phyloP scores from a whole-genome alignment of 441 rosid species.

The Erysimum cheiri region DNA sequence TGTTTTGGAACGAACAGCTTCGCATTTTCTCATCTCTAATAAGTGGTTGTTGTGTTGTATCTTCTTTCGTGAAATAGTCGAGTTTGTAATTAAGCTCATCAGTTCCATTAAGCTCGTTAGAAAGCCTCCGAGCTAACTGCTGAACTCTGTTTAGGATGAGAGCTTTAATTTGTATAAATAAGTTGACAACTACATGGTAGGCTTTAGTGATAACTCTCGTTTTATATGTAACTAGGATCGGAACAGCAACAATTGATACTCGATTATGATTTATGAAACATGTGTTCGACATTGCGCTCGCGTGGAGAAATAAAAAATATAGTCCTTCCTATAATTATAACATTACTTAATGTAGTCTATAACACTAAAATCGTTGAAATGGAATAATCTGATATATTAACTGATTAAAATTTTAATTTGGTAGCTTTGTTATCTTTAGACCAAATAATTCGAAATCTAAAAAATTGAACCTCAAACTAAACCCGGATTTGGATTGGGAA shows the following conservation, averaged over 20 bases:
- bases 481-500: neutral
- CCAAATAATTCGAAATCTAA: neutral
- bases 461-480: neutral
- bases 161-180: neutral
- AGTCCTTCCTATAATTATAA: too few species aligned
- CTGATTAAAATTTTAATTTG: neutral
- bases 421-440: neutral
- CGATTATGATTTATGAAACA: neutral
- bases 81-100: constrained; percentile 1
- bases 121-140: too few species aligned
- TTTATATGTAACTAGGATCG: too few species aligned
- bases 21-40: neutral
- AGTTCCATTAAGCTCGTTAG: neutral
- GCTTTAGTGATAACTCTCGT: neutral
- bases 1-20: neutral
- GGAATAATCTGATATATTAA: too few species aligned
- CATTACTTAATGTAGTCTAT: too few species aligned
- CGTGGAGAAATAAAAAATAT: too few species aligned
- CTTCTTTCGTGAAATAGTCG: neutral
- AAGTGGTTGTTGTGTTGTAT: neutral
- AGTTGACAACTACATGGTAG: neutral
- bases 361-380: too few species aligned
- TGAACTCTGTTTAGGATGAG: constrained; percentile 1
- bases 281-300: constrained; percentile 29
- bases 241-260: too few species aligned